Conservation (phyloP, 179 eudicot species). For the Vitellaria paradoxa region DNA sequence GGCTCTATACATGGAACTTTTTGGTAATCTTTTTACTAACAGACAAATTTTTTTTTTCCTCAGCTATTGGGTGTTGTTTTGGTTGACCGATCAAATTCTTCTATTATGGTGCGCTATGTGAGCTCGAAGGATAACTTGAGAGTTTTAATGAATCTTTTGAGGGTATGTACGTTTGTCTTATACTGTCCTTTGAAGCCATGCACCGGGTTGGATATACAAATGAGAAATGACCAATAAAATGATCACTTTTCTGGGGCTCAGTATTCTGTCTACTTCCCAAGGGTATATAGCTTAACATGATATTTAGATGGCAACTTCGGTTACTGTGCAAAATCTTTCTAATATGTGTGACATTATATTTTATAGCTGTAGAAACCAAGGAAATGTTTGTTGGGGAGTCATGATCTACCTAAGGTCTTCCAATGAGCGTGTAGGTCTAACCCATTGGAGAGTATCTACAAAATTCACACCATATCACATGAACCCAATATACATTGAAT, state of each 20-base stretch:
- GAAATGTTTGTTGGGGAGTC: too few relatives aligned
- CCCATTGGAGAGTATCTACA: too few relatives aligned
- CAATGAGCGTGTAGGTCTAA: too few relatives aligned
- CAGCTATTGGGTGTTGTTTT: conserved; percentile 72
- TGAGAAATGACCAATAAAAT: neutral
- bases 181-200: neutral
- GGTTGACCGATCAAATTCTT: conserved; percentile 64
- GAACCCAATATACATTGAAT: too few relatives aligned
- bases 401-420: too few relatives aligned
- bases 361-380: neutral
- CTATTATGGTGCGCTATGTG: conserved; percentile 62
- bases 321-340: neutral
- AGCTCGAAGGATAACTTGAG: conserved; percentile 62
- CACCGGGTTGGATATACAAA: neutral
- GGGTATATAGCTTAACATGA: neutral
- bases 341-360: neutral
- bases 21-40: neutral
- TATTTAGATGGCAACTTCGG: neutral
- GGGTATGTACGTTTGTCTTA: conserved; percentile 39
- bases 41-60: neutral
- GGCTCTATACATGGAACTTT: too few relatives aligned
- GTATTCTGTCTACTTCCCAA: neutral
- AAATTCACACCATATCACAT: too few relatives aligned
- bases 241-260: neutral
- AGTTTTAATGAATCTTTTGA: conserved; percentile 65